A percentile compares a stretch with the other conserved stretches of the same genome.
phyloP scores from a whole-genome alignment of 1,139 yeast genomes.

The Yarrowia galli region DNA sequence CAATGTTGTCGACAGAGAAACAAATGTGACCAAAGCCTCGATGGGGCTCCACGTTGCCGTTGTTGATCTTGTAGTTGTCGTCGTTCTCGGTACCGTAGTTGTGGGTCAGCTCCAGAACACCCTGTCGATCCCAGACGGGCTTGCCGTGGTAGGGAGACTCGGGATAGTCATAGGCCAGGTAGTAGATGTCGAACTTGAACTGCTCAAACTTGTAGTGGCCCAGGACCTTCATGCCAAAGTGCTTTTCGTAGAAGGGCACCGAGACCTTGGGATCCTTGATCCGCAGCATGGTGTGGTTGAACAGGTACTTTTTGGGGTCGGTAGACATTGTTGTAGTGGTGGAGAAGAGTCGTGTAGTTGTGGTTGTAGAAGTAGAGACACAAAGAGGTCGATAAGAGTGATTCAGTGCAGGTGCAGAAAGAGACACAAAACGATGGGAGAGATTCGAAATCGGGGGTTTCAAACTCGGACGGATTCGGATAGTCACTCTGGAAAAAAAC shows the following conservation, averaged over 20 bases:
- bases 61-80: conserved; percentile 64
- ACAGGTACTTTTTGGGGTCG: conserved; percentile 42
- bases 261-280: conserved; percentile 82
- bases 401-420: conserved; percentile 11
- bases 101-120: conserved; percentile 85
- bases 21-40: conserved; percentile 96
- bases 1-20: conserved; percentile 82
- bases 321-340: conserved; percentile 26
- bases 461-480: background rate
- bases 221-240: conserved; percentile 76
- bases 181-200: conserved; percentile 68
- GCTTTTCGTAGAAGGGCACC: conserved; percentile 72
- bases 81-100: conserved; percentile 77
- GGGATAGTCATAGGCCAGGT: conserved; percentile 65
- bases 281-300: conserved; percentile 63
- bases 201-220: conserved; percentile 62
- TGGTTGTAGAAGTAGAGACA: background rate
- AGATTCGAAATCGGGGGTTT: background rate
- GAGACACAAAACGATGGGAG: background rate
- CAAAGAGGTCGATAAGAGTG: too few species aligned
- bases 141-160: conserved; percentile 56
- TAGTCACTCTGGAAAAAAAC: conserved; percentile 1
- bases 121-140: conserved; percentile 70
- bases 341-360: background rate
- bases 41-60: conserved; percentile 83